These are phyloP conservation scores for Globisporangium megalacanthum DNA, from an alignment of 352 stramenopile genomes.

Conservation along the genomic window DNA sequence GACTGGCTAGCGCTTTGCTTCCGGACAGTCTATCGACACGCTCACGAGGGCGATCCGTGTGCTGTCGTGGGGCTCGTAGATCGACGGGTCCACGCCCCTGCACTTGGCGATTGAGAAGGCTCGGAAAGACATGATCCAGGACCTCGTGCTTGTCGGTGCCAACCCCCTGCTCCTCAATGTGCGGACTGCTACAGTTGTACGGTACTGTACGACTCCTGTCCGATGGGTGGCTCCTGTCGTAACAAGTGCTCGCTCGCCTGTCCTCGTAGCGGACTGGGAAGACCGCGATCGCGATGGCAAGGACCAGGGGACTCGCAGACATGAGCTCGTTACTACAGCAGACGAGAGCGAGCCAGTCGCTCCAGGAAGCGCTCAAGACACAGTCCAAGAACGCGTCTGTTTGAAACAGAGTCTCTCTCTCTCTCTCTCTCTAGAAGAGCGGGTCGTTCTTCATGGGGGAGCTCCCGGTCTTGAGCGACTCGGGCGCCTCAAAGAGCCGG, in stretches of 20 bases:
- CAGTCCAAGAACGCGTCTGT: not conserved
- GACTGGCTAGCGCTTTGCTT: not conserved
- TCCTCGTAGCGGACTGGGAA: conserved; percentile 36
- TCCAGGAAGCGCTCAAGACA: conserved; percentile 18
- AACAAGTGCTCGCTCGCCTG: not conserved
- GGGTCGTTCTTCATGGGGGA: conserved; percentile 36
- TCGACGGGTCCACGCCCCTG: conserved; percentile 56
- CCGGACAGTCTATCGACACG: too few species aligned
- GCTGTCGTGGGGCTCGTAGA: conserved; percentile 13
- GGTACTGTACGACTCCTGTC: too few species aligned
- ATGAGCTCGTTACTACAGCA: conserved; percentile 30
- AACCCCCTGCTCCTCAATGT: conserved; percentile 59
- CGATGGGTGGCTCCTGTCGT: too few species aligned
- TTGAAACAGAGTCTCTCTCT: not conserved
- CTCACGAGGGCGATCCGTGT: too few species aligned
- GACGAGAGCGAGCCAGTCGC: conserved; percentile 20
- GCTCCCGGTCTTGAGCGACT: conserved; percentile 72
- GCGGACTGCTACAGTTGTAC: not conserved
- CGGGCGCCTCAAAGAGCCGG: conserved; percentile 65
- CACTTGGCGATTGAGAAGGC: conserved; percentile 45
- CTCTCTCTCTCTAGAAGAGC: not conserved
- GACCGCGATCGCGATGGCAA: conserved; percentile 40
- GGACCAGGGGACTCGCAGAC: conserved; percentile 14
- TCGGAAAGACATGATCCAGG: conserved; percentile 49
- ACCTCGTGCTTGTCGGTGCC: conserved; percentile 47